phyloP scores from a whole-genome alignment of 1,284 basidiomycete species.

The Cutaneotrichosporon curvatum region DNA sequence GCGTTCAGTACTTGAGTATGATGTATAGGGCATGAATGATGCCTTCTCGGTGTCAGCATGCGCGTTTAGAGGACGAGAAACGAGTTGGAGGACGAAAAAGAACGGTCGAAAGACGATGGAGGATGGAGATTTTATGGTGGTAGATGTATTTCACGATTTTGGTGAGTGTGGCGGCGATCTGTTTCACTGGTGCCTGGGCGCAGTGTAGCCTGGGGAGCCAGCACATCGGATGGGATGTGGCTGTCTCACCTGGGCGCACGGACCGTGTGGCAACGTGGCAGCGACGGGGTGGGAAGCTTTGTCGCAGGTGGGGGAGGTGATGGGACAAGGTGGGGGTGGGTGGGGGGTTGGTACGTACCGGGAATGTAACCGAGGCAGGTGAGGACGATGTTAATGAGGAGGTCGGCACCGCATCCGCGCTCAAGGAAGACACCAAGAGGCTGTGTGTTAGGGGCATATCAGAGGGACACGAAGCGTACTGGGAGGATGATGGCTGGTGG shows the following conservation, averaged over 20 bases:
- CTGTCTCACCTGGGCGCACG: too few species aligned
- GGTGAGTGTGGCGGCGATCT: too few species aligned
- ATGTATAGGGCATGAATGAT: constrained; percentile 43
- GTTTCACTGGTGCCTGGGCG: too few species aligned
- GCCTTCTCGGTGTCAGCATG: neutral
- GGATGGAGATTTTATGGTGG: too few species aligned
- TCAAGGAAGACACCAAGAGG: constrained; percentile 45
- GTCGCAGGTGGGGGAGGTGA: too few species aligned
- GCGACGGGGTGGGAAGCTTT: too few species aligned
- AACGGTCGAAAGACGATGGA: neutral
- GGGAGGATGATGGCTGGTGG: constrained; percentile 32
- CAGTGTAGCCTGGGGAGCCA: too few species aligned
- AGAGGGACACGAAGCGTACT: constrained; percentile 11
- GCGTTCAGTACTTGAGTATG: constrained; percentile 26
- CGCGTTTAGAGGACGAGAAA: constrained; percentile 19
- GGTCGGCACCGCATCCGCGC: constrained; percentile 36
- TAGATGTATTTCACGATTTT: too few species aligned
- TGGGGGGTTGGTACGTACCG: constrained; percentile 9
- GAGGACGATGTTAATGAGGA: constrained; percentile 40
- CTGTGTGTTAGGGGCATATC: constrained; percentile 11
- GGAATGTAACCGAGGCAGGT: constrained; percentile 42
- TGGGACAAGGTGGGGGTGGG: neutral
- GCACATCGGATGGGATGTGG: too few species aligned
- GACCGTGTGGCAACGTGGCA: too few species aligned
- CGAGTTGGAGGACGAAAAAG: neutral